Evolutionary conservation across 192 early-diverging fungal genomes (phyloP).

Genomic region (Entomortierella lignicola): DNA sequence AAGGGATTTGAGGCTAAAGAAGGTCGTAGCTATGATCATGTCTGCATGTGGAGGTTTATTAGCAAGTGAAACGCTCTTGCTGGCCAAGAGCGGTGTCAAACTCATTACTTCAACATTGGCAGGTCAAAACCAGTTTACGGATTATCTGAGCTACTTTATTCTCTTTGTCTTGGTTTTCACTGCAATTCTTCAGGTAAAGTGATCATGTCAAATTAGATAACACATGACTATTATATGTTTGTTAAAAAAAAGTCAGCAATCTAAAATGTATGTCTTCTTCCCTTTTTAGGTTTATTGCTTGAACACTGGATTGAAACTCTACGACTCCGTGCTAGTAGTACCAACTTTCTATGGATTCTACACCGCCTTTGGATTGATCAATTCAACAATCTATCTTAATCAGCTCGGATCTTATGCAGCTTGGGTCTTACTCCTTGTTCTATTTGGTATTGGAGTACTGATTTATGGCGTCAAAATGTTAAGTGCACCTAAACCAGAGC

Average conservation of each 20-base stretch:
- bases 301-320: slow-evolving; percentile 66
- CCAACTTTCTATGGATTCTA: slow-evolving; percentile 69
- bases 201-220: background rate
- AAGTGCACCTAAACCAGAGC: slow-evolving; percentile 55
- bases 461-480: slow-evolving; percentile 67
- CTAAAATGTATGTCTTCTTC: background rate
- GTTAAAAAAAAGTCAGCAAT: too few species aligned
- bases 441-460: slow-evolving; percentile 61
- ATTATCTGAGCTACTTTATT: slow-evolving; percentile 65
- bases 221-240: too few species aligned
- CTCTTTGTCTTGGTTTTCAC: slow-evolving; percentile 61
- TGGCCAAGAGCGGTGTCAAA: slow-evolving; percentile 65
- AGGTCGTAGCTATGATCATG: slow-evolving; percentile 66
- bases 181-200: slow-evolving; percentile 62
- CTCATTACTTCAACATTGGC: slow-evolving; percentile 31
- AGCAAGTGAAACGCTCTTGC: slow-evolving; percentile 67
- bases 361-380: slow-evolving; percentile 68
- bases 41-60: slow-evolving; percentile 65
- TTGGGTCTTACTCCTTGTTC: slow-evolving; percentile 62
- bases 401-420: slow-evolving; percentile 60
- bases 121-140: slow-evolving; percentile 64
- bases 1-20: slow-evolving; percentile 53
- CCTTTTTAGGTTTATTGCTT: slow-evolving; percentile 65
- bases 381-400: slow-evolving; percentile 69
- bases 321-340: slow-evolving; percentile 69